Evolutionary conservation across 495 filamentous ascomycete genomes (phyloP).

Genomic region (Clohesyomyces aquaticus): DNA sequence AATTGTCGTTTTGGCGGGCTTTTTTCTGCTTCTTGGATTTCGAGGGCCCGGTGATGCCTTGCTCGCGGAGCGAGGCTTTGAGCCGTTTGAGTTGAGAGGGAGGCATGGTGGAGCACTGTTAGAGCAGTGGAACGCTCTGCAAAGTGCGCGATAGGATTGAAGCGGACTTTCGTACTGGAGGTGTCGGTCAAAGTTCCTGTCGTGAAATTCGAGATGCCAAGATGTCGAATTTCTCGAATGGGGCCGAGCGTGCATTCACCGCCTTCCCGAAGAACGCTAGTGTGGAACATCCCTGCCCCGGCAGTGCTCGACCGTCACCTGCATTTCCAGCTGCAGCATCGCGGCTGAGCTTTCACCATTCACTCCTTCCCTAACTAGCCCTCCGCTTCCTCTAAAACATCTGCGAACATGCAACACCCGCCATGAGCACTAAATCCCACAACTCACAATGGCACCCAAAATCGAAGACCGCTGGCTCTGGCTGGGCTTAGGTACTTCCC

Average conservation of each 20-base stretch:
- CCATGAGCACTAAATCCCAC: conserved; percentile 19
- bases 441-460: conserved; percentile 39
- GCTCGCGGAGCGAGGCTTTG: conserved; percentile 82
- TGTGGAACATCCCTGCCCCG: neutral
- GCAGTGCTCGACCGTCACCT: neutral
- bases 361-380: neutral
- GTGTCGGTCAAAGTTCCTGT: neutral
- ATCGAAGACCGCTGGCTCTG: conserved; percentile 48
- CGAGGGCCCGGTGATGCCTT: conserved; percentile 84
- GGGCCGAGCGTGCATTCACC: conserved; percentile 15
- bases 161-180: neutral
- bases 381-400: neutral
- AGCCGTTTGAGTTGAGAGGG: conserved; percentile 96
- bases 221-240: conserved; percentile 16
- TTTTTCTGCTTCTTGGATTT: conserved; percentile 90
- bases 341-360: neutral
- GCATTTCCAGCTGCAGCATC: conserved; percentile 1
- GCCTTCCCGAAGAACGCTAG: conserved; percentile 10
- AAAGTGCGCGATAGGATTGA: no score
- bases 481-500: conserved; percentile 42
- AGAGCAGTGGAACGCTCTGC: no score
- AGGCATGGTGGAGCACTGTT: no score
- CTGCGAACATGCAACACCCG: neutral
- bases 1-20: conserved; percentile 61
- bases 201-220: conserved; percentile 28